Evolutionary conservation across 306 rosid genomes (phyloP).

Genomic region (Sphenostylis stenocarpa): DNA sequence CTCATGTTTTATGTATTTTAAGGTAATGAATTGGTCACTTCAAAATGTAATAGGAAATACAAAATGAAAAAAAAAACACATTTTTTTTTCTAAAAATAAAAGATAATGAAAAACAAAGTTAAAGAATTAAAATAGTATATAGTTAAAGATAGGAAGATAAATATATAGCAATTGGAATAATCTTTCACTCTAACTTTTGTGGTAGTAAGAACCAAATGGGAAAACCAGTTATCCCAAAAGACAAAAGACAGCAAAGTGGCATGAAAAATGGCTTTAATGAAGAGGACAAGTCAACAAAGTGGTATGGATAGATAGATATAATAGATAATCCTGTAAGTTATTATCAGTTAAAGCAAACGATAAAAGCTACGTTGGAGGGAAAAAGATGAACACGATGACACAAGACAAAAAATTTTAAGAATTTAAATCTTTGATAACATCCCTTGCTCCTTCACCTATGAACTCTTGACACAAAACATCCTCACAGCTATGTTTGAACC

Average conservation of each 20-base stretch:
- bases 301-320: slow-evolving; percentile 6
- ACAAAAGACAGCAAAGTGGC: slow-evolving; percentile 40
- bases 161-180: not conserved
- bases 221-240: slow-evolving; percentile 37
- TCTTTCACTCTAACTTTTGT: not conserved
- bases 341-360: slow-evolving; percentile 15
- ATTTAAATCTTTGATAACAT: slow-evolving; percentile 40
- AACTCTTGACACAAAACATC: slow-evolving; percentile 21
- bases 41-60: too few species aligned
- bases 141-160: too few species aligned
- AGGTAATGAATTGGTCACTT: too few species aligned
- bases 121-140: too few species aligned
- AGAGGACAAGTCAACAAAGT: slow-evolving; percentile 35
- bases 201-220: slow-evolving; percentile 29
- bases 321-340: not conserved
- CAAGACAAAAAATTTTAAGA: slow-evolving; percentile 43
- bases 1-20: too few species aligned
- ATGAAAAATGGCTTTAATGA: slow-evolving; percentile 35
- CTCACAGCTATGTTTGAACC: slow-evolving; percentile 6
- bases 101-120: too few species aligned
- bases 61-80: too few species aligned
- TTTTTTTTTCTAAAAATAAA: too few species aligned
- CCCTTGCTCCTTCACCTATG: slow-evolving; percentile 38
- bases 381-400: slow-evolving; percentile 8
- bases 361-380: not conserved